Conservation (phyloP, 148 eudicot genomes). For the Simmondsia chinensis region DNA sequence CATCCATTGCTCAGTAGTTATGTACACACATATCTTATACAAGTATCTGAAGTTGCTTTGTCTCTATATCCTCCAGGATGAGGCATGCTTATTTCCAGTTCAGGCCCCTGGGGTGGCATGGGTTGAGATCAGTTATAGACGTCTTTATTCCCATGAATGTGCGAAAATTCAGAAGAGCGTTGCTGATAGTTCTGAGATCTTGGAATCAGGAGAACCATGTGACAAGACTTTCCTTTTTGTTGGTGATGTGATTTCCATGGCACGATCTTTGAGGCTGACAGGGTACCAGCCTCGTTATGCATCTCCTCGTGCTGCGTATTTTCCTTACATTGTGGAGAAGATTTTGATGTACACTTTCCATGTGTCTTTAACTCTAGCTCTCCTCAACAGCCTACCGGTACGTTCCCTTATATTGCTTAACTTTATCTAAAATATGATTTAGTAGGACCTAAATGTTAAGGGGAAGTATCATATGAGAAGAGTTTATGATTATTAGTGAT, state of each 20-base stretch:
- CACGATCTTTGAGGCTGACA: slow-evolving; percentile 53
- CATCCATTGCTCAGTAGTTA: no score
- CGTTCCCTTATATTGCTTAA: slow-evolving; percentile 9
- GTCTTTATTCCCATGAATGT: slow-evolving; percentile 40
- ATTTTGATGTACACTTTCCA: slow-evolving; percentile 48
- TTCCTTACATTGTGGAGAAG: slow-evolving; percentile 63
- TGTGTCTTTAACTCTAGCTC: slow-evolving; percentile 70
- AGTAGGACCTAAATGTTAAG: no score
- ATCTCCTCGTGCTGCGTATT: slow-evolving; percentile 26
- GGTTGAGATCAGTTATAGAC: slow-evolving; percentile 71
- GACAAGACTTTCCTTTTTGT: slow-evolving; percentile 54
- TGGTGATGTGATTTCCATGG: slow-evolving; percentile 69
- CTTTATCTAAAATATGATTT: neutral
- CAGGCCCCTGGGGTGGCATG: slow-evolving; percentile 53
- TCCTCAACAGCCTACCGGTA: slow-evolving; percentile 93
- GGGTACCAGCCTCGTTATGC: slow-evolving; percentile 68
- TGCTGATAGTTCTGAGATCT: slow-evolving; percentile 15
- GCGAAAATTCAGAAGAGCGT: slow-evolving; percentile 12
- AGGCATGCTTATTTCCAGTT: slow-evolving; percentile 59
- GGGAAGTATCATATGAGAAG: no score
- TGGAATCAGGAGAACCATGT: slow-evolving; percentile 36
- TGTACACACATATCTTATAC: neutral
- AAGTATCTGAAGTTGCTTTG: slow-evolving; percentile 5
- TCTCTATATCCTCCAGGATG: slow-evolving; percentile 33
- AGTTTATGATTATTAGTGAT: no score